phyloP scores from a whole-genome alignment of 129 eudicot genomes.

The Logfia minima region DNA sequence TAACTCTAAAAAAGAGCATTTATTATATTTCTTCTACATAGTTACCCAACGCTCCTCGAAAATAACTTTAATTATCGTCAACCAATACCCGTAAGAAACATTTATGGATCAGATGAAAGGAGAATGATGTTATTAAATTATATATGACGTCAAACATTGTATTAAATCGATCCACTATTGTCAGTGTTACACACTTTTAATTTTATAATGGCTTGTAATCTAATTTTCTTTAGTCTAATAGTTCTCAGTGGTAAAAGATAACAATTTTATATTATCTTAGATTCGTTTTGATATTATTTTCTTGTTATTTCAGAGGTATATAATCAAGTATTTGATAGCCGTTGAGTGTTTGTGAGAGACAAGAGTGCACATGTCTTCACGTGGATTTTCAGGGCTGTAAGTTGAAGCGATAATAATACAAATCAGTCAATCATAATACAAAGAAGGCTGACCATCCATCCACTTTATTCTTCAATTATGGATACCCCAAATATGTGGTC shows the following conservation, averaged over 20 bases:
- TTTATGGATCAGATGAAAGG: too few relatives aligned
- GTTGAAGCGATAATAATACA: conserved; percentile 22
- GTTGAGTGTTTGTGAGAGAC: conserved; percentile 21
- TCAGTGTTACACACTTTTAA: too few relatives aligned
- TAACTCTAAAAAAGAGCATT: not conserved
- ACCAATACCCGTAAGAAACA: too few relatives aligned
- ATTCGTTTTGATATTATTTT: not conserved
- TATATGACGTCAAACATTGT: too few relatives aligned
- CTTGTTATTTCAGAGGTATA: not conserved
- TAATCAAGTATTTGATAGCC: not conserved
- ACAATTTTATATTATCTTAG: not conserved
- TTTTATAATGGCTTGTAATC: too few relatives aligned
- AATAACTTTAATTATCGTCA: too few relatives aligned
- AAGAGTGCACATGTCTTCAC: conserved; percentile 34
- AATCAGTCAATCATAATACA: conserved; percentile 27
- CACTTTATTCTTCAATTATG: conserved; percentile 31
- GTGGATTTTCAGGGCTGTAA: conserved; percentile 28
- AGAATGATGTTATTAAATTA: too few relatives aligned
- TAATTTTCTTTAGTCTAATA: too few relatives aligned
- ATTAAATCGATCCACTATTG: too few relatives aligned
- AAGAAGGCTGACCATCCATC: conserved; percentile 9
- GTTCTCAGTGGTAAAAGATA: not conserved
- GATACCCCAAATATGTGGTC: conserved; percentile 28
- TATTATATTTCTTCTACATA: not conserved
- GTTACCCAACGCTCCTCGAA: too few relatives aligned